Base-by-base conservation (phyloP, 208 protist species). In the Naegleria lovaniensis region DNA sequence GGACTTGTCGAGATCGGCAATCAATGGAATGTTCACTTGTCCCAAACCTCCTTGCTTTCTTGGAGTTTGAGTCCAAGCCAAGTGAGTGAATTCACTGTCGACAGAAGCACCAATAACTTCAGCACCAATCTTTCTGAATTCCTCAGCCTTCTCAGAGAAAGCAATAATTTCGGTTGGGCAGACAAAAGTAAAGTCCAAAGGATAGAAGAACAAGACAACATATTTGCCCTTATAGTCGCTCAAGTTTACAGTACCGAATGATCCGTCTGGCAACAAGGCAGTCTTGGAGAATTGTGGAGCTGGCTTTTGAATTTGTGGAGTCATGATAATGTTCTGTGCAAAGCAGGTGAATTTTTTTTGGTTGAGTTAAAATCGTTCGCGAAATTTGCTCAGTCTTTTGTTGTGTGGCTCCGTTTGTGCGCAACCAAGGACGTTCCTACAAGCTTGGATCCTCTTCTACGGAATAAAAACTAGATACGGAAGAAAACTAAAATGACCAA, bases 21-120 rank as follows among this genome's bases (percentile, higher is more conserved):
- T 59, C 59, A 99, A 95, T 89, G 98, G 97, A 92, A 99, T 97
- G 40, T 97, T 94, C 92, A 99, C 98, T 38, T 92, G 43, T 92
- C 98, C 98, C 36, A 99, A 95, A 76, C 98, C 98, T 90, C 98
- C 98, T 92, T 98, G 94, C 92, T 98, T 98, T 93, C 98, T 96
- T 88, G 98, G 96, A 38, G 94, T 94, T 86, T 96, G 95, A 89
- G 96, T 96, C 97, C 98, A 99, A 58, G 98, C 97, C 19, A 98
- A 94, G 92, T 99, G 98, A n/a, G 94, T 94, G 95, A 96, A 99
- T 93, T 98, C 93, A 93, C 95, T 97, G 96, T 99, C 97, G 92
- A 98, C 95, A 41, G 96, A 98, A 93, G 94, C 95, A 91, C 95
- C 96, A 90, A 98, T 92, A 43, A 99, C 94, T 93, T 98, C 97